phyloP scores from a whole-genome alignment of 352 stramenopile species.

The Pythium folliculosum region DNA sequence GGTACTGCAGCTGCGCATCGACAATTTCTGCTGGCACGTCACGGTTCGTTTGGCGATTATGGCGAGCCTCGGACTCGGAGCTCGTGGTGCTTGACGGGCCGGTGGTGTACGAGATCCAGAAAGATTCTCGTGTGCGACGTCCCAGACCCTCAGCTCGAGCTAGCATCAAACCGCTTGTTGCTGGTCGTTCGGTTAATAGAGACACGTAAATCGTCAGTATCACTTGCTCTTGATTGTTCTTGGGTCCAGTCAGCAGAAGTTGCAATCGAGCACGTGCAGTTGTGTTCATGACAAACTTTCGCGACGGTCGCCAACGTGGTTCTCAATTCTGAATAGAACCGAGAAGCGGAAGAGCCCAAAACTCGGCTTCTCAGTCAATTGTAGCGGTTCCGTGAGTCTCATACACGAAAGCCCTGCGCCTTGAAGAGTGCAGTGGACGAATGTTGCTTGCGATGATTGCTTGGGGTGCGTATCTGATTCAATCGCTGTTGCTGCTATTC shows the following conservation, averaged over 20 bases:
- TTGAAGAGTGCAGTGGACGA: too few species aligned
- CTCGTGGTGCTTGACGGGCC: constrained; percentile 5
- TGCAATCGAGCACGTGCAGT: not conserved
- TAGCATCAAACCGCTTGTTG: not conserved
- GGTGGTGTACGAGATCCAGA: constrained; percentile 3
- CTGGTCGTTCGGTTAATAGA: not conserved
- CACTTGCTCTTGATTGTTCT: not conserved
- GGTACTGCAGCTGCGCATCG: constrained; percentile 2
- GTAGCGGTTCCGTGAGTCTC: too few species aligned
- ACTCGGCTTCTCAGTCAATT: too few species aligned
- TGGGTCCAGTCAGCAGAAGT: not conserved
- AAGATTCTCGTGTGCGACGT: not conserved
- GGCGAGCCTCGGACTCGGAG: constrained; percentile 1
- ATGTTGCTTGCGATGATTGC: too few species aligned
- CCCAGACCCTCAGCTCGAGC: not conserved
- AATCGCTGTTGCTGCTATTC: too few species aligned
- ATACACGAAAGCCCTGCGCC: too few species aligned
- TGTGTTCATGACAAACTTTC: not conserved
- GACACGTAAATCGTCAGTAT: not conserved
- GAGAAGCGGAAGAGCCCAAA: too few species aligned
- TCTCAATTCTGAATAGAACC: too few species aligned
- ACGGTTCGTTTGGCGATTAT: constrained; percentile 10
- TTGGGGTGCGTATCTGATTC: too few species aligned
- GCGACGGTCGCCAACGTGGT: too few species aligned
- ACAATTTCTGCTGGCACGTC: not conserved